A percentile compares a stretch with the other conserved stretches of the same genome.
Evolutionary conservation across 257 asterid genomes (phyloP).

Genomic region (Voacanga thouarsii): DNA sequence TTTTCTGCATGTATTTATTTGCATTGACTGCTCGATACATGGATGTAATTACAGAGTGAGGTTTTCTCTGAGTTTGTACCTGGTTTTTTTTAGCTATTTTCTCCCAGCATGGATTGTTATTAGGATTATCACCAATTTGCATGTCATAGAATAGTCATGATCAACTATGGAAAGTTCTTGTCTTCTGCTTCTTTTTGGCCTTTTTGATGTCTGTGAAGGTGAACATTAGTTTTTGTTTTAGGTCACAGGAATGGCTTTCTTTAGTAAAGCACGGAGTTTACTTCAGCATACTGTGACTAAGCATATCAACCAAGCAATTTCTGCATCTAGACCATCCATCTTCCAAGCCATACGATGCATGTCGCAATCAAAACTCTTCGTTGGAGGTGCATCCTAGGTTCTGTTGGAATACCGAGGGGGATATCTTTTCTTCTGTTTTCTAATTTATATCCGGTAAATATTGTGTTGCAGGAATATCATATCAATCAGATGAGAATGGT

Average conservation of each 20-base stretch:
- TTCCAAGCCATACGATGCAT: constrained; percentile 73
- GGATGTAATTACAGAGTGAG: neutral
- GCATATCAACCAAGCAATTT: constrained; percentile 37
- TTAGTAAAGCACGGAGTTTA: constrained; percentile 59
- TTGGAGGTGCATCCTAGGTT: constrained; percentile 58
- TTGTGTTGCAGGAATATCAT: constrained; percentile 60
- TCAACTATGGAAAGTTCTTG: neutral
- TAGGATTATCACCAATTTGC: neutral
- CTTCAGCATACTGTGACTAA: constrained; percentile 43
- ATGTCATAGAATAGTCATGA: neutral
- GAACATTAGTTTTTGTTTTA: neutral
- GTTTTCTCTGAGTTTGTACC: neutral
- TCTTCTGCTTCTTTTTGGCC: neutral
- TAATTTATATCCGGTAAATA: constrained; percentile 8
- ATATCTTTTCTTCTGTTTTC: neutral
- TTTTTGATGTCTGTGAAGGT: neutral
- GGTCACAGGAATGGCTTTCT: constrained; percentile 59
- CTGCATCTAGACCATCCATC: constrained; percentile 53
- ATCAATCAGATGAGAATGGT: constrained; percentile 50
- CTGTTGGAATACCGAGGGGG: neutral
- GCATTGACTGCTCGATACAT: neutral
- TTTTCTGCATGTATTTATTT: neutral
- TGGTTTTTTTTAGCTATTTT: neutral
- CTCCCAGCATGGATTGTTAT: neutral
- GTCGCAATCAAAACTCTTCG: constrained; percentile 69